These are phyloP conservation scores for Thoreauomyces humboldtii DNA, from an alignment of 192 early-diverging fungal genomes.

Conservation along the genomic window DNA sequence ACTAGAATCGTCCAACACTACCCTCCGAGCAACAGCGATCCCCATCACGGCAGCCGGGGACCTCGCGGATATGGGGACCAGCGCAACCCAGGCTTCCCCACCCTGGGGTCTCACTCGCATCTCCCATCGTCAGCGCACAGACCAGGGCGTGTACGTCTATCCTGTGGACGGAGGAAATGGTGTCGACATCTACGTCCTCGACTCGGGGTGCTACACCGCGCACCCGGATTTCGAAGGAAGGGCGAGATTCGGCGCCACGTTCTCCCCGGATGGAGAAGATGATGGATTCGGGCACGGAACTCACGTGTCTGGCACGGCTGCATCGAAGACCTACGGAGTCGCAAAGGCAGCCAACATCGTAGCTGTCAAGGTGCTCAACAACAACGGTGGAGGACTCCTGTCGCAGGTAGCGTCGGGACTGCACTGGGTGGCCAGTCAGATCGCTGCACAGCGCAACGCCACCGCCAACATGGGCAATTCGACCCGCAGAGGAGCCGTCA, in stretches of 20 bases:
- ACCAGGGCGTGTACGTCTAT: slow-evolving; percentile 29
- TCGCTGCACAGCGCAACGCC: not conserved
- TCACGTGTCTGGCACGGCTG: slow-evolving; percentile 51
- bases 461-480: slow-evolving; percentile 23
- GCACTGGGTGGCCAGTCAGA: slow-evolving; percentile 28
- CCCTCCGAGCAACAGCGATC: slow-evolving; percentile 17
- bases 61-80: not conserved
- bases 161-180: slow-evolving; percentile 20
- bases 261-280: slow-evolving; percentile 28
- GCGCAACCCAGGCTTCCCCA: not conserved
- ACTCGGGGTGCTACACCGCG: slow-evolving; percentile 45
- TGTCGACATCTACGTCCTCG: slow-evolving; percentile 42
- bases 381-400: slow-evolving; percentile 45
- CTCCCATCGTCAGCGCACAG: slow-evolving; percentile 25
- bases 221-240: slow-evolving; percentile 52
- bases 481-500: slow-evolving; percentile 27
- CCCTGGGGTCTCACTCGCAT: slow-evolving; percentile 41
- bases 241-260: slow-evolving; percentile 44
- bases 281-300: slow-evolving; percentile 55
- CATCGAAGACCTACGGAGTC: slow-evolving; percentile 47
- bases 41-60: not conserved
- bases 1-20: slow-evolving; percentile 26
- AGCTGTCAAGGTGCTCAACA: slow-evolving; percentile 55
- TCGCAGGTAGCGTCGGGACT: slow-evolving; percentile 42
- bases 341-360: slow-evolving; percentile 58